phyloP scores from a whole-genome alignment of 805 yeast genomes.

The Myxozyma mucilagina region DNA sequence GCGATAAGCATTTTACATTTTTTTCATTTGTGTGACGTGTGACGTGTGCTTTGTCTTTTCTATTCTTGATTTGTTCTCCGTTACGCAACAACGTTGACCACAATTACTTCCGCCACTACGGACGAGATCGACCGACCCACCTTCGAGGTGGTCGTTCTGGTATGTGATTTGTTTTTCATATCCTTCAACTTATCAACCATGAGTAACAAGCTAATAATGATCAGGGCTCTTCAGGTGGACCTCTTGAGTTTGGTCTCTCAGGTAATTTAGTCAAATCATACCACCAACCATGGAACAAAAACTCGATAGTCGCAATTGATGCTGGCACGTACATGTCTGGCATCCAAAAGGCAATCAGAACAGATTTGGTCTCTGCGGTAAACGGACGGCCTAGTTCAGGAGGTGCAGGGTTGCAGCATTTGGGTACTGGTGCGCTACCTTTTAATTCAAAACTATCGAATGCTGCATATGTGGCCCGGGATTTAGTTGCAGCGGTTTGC shows the following conservation, averaged over 20 bases:
- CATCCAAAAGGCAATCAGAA: conserved; percentile 47
- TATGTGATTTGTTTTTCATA: conserved; percentile 9
- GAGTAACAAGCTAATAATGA: not conserved
- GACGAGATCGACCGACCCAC: conserved; percentile 19
- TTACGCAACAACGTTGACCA: not conserved
- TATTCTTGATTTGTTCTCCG: not conserved
- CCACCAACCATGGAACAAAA: conserved; percentile 45
- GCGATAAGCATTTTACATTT: not conserved
- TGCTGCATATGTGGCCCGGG: conserved; percentile 36
- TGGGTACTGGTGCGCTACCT: conserved; percentile 28
- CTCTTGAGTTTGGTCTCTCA: conserved; percentile 69
- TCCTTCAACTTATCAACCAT: not conserved
- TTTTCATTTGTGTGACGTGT: not conserved
- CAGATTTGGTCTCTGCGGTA: not conserved
- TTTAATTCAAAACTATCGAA: conserved; percentile 17
- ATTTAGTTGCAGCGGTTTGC: conserved; percentile 37
- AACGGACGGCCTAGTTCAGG: not conserved
- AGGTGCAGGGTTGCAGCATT: conserved; percentile 1
- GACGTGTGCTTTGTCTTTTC: not conserved
- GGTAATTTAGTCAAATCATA: conserved; percentile 65
- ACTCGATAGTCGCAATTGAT: conserved; percentile 62
- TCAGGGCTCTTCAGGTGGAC: conserved; percentile 82
- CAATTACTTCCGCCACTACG: conserved; percentile 2
- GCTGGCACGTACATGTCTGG: conserved; percentile 74
- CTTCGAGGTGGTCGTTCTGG: conserved; percentile 37